Evolutionary conservation across 1,284 basidiomycete species (phyloP), one percentile per base, ranked within the genome.

Genomic region (Ceratobasidium sp.): DNA sequence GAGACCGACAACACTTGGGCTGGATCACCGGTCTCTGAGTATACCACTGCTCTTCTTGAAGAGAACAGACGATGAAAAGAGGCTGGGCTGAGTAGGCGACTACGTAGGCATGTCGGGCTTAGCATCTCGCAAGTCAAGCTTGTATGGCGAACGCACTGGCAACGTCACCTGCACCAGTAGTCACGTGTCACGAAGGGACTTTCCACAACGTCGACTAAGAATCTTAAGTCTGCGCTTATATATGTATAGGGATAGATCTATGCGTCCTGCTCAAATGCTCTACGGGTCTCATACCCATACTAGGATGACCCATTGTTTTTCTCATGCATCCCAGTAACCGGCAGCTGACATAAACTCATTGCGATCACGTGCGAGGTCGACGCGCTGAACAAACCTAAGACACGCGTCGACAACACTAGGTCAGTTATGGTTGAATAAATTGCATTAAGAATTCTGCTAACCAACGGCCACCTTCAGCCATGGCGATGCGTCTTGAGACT

Each of bases 11-110:
- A 85, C 44, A 93, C 91, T 29, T 87, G 81, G 13, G 86, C 79
- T 1, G 92, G 91, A 67, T 89, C 84, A 44, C 93, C 93, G 78
- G 86, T 88, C 22, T 85, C 80, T 1, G 86, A 83, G 82, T 92
- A 94, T 51, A 91, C 86, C 49, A 94, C 83, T 7, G 92, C 92
- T 77, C 92, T 88, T 7, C 57, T 46, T 51, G 76, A 68, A 19
- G 62, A 65, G 64, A 76, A 74, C 2, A 25, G 22, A n/a, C 71
- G 70, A 56, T 19, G 13, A 4, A 59, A n/a, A 46, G 17, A 29
- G 1, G 7, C 7, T 49, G 64, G 25, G 29, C 44, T 65, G 29
- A 49, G 8, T 40, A 65, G 46, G 8, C n/a, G 46, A 13, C 46
- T 29, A n/a, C 59, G 59, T 13, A 62, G n/a, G 59, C 6, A 4